Evolutionary conservation across 2,329 filamentous ascomycete species (phyloP).

Genomic region (Aspergillus piperis): DNA sequence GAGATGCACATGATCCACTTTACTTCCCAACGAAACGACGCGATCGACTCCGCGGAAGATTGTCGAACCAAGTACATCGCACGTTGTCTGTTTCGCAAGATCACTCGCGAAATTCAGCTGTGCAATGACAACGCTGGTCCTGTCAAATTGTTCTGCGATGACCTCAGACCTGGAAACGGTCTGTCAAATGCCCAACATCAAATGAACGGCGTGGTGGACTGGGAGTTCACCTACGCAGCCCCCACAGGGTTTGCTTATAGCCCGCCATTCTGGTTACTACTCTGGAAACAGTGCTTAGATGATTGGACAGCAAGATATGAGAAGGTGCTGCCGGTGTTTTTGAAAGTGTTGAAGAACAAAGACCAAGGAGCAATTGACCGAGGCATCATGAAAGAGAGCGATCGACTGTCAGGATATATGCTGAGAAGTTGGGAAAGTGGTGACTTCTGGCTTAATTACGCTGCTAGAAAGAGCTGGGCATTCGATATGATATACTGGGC

Average conservation of each 20-base stretch:
- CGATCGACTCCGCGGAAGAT: neutral
- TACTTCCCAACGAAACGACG: slow-evolving; percentile 1
- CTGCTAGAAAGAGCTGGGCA: slow-evolving; percentile 24
- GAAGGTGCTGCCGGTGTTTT: neutral
- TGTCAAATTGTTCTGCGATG: slow-evolving; percentile 29
- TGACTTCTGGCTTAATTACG: slow-evolving; percentile 13
- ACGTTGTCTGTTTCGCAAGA: slow-evolving; percentile 1
- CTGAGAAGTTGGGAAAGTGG: neutral
- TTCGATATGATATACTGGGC: slow-evolving; percentile 31
- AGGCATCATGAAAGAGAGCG: neutral
- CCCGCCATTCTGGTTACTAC: slow-evolving; percentile 13
- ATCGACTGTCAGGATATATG: neutral
- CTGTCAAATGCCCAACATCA: slow-evolving; percentile 23
- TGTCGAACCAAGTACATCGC: slow-evolving; percentile 5
- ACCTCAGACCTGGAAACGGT: slow-evolving; percentile 29
- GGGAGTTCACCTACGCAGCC: slow-evolving; percentile 30
- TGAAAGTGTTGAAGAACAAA: neutral
- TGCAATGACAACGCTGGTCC: slow-evolving; percentile 9
- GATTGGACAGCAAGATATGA: neutral
- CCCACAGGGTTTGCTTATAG: slow-evolving; percentile 18
- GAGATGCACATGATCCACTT: slow-evolving; percentile 6
- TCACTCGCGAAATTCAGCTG: neutral
- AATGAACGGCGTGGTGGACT: slow-evolving; percentile 28
- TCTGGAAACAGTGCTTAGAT: neutral
- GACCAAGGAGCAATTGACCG: neutral